Evolutionary conservation across 768 basidiomycete genomes (phyloP).

Genomic region (Vishniacozyma victoriae): DNA sequence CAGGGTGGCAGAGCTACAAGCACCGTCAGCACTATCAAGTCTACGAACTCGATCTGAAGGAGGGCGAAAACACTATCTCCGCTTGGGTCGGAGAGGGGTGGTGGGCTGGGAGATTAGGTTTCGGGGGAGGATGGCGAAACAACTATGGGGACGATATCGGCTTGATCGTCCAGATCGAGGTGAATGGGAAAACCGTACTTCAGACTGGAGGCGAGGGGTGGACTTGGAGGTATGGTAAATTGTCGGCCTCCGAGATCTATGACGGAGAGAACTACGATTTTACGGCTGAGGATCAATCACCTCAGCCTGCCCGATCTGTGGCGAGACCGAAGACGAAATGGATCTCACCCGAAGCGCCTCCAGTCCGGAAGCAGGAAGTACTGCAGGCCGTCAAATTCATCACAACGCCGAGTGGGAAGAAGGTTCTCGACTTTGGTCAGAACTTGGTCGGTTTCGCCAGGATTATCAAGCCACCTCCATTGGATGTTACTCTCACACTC

Average conservation of each 20-base stretch:
- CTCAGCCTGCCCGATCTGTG: constrained; percentile 5
- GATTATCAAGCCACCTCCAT: constrained; percentile 5
- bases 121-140: constrained; percentile 8
- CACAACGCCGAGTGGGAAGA: constrained; percentile 33
- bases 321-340: constrained; percentile 11
- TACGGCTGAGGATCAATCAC: not conserved
- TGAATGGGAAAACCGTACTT: constrained; percentile 11
- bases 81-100: constrained; percentile 31
- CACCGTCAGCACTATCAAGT: constrained; percentile 25
- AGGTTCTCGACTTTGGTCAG: constrained; percentile 42
- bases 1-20: constrained; percentile 28
- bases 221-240: constrained; percentile 6
- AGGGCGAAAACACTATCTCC: constrained; percentile 26
- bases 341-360: constrained; percentile 27
- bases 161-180: constrained; percentile 25
- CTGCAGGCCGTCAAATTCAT: constrained; percentile 26
- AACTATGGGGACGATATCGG: constrained; percentile 25
- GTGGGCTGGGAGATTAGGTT: constrained; percentile 20
- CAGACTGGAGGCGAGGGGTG: constrained; percentile 16
- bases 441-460: constrained; percentile 41
- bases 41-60: constrained; percentile 15
- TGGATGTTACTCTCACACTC: constrained; percentile 5
- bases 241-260: constrained; percentile 27
- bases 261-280: constrained; percentile 26
- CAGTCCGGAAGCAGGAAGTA: constrained; percentile 18